A percentile compares a stretch with the other conserved stretches of the same genome.
Conservation (phyloP, 345 rosid species). For the Durio zibethinus region DNA sequence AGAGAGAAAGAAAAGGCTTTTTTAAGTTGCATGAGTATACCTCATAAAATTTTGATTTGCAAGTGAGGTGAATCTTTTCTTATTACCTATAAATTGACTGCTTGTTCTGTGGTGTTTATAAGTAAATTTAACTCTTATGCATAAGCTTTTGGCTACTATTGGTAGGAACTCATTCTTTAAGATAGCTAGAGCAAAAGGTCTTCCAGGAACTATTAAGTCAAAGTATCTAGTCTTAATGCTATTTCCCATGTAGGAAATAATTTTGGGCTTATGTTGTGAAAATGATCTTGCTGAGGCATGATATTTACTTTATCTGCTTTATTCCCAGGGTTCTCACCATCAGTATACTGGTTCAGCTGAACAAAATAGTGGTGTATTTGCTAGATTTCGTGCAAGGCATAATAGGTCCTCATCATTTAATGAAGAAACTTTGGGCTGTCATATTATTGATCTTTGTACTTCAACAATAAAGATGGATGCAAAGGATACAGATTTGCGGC, state of each 20-base stretch:
- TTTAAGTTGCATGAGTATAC: not conserved
- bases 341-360: constrained; percentile 58
- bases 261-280: not conserved
- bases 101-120: not conserved
- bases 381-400: constrained; percentile 74
- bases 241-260: not conserved
- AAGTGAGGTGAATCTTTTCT: constrained; percentile 3
- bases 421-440: constrained; percentile 54
- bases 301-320: constrained; percentile 12
- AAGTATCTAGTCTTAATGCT: not conserved
- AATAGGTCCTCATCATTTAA: constrained; percentile 48
- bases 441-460: constrained; percentile 59
- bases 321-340: constrained; percentile 57
- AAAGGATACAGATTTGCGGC: constrained; percentile 71
- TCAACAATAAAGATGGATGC: constrained; percentile 74
- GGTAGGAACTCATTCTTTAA: not conserved
- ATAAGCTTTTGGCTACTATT: not conserved
- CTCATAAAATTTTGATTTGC: not conserved
- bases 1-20: not conserved
- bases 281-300: constrained; percentile 1
- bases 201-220: not conserved
- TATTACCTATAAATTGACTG: not conserved
- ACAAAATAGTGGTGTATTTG: constrained; percentile 56
- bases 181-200: not conserved
- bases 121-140: not conserved